Evolutionary conservation across 441 rosid genomes (phyloP), one percentile per base, ranked within the genome.

Genomic region (Erodium moschatum): DNA sequence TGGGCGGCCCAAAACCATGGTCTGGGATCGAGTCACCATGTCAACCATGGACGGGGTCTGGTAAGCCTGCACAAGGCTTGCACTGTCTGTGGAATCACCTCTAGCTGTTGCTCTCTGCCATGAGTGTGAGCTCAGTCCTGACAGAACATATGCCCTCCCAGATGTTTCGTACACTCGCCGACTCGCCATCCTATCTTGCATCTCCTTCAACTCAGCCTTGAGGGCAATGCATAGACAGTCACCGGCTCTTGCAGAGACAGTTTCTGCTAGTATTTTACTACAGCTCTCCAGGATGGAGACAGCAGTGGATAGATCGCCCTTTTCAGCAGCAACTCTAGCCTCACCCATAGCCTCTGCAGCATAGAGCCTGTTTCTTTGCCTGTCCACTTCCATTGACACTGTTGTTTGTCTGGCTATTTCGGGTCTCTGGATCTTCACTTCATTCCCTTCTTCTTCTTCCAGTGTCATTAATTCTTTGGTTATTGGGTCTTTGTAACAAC

Each of bases 51-150:
- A 70, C 31, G 86, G 90, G 13, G 93, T 88, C 71, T 85, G 90
- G 79, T 88, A 88, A 48, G 85, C 83, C 62, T 83, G 93, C 67
- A 84, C 77, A 18, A 77, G 80, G 15, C 87, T 88, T 5, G 88
- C 73, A 16, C 81, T 74, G 64, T 80, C 81, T 0, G 81, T 88
- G 40, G 86, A 82, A 69, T 86, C 89, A 0, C 93, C 93, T 68
- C 92, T 74, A 0, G 87, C 81, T 0, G 92, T 87, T 1, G 92
- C 93, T 70, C 90, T 83, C 79, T 88, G 93, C 90, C 93, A 86
- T 9, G 90, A 85, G 38, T 88, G 93, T 13, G 93, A 88, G 75
- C 93, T 86, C 75, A 88, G 73, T 29, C 93, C 90, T 0, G 90
- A 86, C 21, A 88, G 82, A 29, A 88, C 85, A 19, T 88, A 88